Base-by-base conservation (phyloP, 306 rosid genomes). In the Quercus ilex region DNA sequence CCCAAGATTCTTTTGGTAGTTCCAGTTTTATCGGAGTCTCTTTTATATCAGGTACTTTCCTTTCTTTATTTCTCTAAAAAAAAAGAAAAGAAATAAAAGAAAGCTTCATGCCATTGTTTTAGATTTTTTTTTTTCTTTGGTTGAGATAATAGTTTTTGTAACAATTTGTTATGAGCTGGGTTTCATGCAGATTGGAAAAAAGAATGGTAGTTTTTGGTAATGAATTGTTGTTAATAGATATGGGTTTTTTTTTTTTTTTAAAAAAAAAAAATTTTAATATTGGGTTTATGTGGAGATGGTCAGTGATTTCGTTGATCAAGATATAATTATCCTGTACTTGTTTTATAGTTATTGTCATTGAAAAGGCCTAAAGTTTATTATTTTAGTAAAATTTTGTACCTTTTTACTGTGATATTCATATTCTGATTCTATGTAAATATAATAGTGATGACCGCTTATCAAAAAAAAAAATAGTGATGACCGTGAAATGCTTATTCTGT, bases 171-270 rank as follows among this genome's bases (percentile, higher is more conserved):
- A 28, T 75, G 9, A 17, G 18, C 52, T 53, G 55, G 55, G n/a
- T 13, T 18, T n/a, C 19, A 51, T 21, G 69, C 78, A 53, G 43
- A 55, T 78, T 78, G 82, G 74, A 78, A 77, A 5, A 62, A 28
- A 69, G 41, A 14, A 43, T 11, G 19, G 35, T n/a, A 41, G 46
- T 31, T 9, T 6, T 11, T 21, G 4, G 71, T 62, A 1, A 55
- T 38, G 1, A 8, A 5, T 33, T 76, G 14, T 77, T 20, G 30
- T 67, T 41, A 26, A 17, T 57, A 33, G 6, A 11, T 31, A 30
- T 63, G 26, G 56, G 5, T 31, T 30, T 53, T 30, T 4, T 30
- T 9, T 11, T 33, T 14, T 33, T 31, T 53, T 0, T 6, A 8
- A 33, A 0, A 5, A 1, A 6, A 38, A 35, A 35, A 35, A 35